These are phyloP conservation scores for Ceratocystis variospora DNA, from an alignment of 2,329 filamentous ascomycete genomes.

Conservation along the genomic window DNA sequence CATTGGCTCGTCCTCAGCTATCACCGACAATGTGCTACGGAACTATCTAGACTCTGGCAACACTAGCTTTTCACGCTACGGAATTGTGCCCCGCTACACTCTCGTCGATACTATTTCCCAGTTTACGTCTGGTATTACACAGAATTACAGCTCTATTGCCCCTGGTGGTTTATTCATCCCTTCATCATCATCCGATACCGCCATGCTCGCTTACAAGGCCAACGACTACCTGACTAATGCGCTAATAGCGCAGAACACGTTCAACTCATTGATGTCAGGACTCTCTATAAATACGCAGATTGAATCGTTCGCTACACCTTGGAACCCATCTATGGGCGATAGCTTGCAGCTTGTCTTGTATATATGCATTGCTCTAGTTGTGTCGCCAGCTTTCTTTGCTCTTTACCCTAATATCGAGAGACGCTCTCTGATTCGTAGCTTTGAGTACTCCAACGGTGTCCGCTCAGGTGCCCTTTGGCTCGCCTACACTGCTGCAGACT, in stretches of 20 bases:
- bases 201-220: constrained; percentile 53
- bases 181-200: constrained; percentile 32
- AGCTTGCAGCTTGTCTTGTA: constrained; percentile 70
- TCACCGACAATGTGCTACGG: constrained; percentile 7
- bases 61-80: constrained; percentile 14
- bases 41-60: constrained; percentile 12
- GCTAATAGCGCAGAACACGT: constrained; percentile 50
- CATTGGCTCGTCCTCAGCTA: constrained; percentile 6
- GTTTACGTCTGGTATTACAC: constrained; percentile 52
- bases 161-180: constrained; percentile 73
- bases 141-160: constrained; percentile 52
- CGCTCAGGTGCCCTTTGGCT: constrained; percentile 70
- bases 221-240: constrained; percentile 44
- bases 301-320: constrained; percentile 62
- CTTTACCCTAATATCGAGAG: constrained; percentile 81
- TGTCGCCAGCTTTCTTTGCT: constrained; percentile 75
- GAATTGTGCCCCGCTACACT: constrained; percentile 6
- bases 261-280: constrained; percentile 53
- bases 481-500: constrained; percentile 71
- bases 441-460: constrained; percentile 88
- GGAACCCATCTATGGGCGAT: constrained; percentile 52
- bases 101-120: constrained; percentile 47
- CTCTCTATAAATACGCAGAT: constrained; percentile 58
- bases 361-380: constrained; percentile 62
- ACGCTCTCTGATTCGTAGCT: constrained; percentile 60